A percentile compares a stretch with the other conserved stretches of the same genome.
These are phyloP conservation scores for Neonectria faginata DNA, from an alignment of 2,329 filamentous ascomycete species.

Conservation along the genomic window DNA sequence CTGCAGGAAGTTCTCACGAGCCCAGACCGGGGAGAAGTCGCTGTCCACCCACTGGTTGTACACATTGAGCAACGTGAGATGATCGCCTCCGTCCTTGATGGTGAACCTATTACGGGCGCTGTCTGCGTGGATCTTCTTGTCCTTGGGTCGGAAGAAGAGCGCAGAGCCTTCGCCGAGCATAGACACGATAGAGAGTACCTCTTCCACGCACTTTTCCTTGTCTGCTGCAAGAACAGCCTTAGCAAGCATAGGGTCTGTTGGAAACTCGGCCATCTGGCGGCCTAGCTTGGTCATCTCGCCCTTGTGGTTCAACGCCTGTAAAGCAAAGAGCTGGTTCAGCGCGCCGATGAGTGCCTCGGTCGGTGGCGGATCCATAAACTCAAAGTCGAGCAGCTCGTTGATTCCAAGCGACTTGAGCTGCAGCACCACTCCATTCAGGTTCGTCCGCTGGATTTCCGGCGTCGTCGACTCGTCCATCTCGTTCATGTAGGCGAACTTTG, in stretches of 20 bases:
- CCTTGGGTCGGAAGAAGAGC: constrained; percentile 93
- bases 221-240: constrained; percentile 90
- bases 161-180: constrained; percentile 92
- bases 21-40: constrained; percentile 89
- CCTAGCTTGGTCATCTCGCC: constrained; percentile 92
- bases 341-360: constrained; percentile 90
- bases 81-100: constrained; percentile 89
- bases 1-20: constrained; percentile 93
- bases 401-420: constrained; percentile 91
- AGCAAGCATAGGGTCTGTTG: constrained; percentile 90
- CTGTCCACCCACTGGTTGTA: constrained; percentile 96
- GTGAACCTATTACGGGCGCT: constrained; percentile 90
- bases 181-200: constrained; percentile 91
- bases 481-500: constrained; percentile 93
- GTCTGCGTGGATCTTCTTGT: constrained; percentile 97
- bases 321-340: constrained; percentile 89
- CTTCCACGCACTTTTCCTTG: constrained; percentile 91
- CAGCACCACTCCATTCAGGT: constrained; percentile 85
- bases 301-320: constrained; percentile 88
- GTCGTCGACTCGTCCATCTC: constrained; percentile 93
- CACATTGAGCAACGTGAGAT: constrained; percentile 88
- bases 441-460: constrained; percentile 92
- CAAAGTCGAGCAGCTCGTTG: constrained; percentile 91
- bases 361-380: constrained; percentile 94
- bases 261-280: constrained; percentile 95